These are phyloP conservation scores for Astrothelium macrocarpum DNA, from an alignment of 495 filamentous ascomycete genomes.

Conservation along the genomic window DNA sequence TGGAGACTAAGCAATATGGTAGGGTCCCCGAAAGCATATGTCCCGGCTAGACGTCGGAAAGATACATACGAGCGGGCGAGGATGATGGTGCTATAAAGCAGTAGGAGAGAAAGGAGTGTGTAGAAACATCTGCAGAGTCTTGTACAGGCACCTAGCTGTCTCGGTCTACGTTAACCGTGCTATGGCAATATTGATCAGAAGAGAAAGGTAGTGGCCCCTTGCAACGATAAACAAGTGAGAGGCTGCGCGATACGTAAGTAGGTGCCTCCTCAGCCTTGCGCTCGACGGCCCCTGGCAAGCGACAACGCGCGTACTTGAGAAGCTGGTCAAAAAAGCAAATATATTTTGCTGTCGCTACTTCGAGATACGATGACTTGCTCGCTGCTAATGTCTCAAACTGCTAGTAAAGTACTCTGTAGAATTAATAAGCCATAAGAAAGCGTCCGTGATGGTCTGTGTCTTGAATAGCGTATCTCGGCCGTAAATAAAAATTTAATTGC, in stretches of 20 bases:
- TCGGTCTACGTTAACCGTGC: too few relatives aligned
- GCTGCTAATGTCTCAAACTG: not conserved
- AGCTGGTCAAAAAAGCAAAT: constrained; percentile 1
- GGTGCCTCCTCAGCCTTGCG: not conserved
- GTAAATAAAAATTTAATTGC: not conserved
- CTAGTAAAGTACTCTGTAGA: not conserved
- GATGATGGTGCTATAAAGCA: not conserved
- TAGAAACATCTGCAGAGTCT: too few relatives aligned
- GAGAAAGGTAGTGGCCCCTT: too few relatives aligned
- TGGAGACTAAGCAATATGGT: not conserved
- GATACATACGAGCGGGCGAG: constrained; percentile 3
- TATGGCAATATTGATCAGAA: too few relatives aligned
- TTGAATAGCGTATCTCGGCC: not conserved
- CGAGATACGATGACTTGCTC: not conserved
- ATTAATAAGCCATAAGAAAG: not conserved
- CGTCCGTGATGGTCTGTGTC: not conserved
- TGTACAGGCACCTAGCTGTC: too few relatives aligned
- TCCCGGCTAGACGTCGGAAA: not conserved
- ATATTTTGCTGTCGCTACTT: not conserved
- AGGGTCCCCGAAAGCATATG: not conserved
- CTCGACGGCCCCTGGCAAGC: not conserved
- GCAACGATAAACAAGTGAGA: too few relatives aligned
- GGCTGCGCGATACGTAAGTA: too few relatives aligned
- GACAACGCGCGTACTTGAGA: not conserved
- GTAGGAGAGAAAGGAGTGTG: too few relatives aligned